Evolutionary conservation across 805 yeast genomes (phyloP).

Genomic region (Candida pseudoglaebosa): DNA sequence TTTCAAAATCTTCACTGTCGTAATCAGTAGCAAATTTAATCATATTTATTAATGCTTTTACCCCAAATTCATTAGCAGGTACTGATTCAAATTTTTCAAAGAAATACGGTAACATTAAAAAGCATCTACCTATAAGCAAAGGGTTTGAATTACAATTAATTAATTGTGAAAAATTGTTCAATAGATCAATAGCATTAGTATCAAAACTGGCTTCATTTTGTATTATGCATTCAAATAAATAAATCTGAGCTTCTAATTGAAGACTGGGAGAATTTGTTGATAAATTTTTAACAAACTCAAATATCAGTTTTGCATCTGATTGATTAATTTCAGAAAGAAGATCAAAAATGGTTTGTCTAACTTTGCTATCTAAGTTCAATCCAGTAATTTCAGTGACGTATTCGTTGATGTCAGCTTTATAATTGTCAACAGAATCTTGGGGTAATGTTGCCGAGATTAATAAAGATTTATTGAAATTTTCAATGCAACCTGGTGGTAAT

Average conservation of each 20-base stretch:
- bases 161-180: constrained; percentile 13
- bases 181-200: constrained; percentile 16
- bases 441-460: constrained; percentile 41
- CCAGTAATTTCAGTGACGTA: constrained; percentile 77
- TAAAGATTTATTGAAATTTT: constrained; percentile 15
- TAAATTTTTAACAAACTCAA: constrained; percentile 10
- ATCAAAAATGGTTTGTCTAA: constrained; percentile 62
- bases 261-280: constrained; percentile 19
- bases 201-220: constrained; percentile 33
- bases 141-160: constrained; percentile 13
- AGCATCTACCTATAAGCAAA: constrained; percentile 45
- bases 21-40: constrained; percentile 18
- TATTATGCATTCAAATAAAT: constrained; percentile 38
- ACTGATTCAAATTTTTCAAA: constrained; percentile 49
- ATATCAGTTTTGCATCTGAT: constrained; percentile 30
- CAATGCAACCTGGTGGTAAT: not conserved
- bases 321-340: constrained; percentile 48
- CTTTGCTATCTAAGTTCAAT: constrained; percentile 46
- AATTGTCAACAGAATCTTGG: constrained; percentile 40
- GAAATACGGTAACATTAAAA: constrained; percentile 53
- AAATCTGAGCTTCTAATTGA: constrained; percentile 38
- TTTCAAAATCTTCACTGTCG: constrained; percentile 10
- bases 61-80: constrained; percentile 22
- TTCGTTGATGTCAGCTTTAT: constrained; percentile 58
- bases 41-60: constrained; percentile 24